Conservation (phyloP, 2,329 filamentous ascomycete species). For the Alternaria solani region DNA sequence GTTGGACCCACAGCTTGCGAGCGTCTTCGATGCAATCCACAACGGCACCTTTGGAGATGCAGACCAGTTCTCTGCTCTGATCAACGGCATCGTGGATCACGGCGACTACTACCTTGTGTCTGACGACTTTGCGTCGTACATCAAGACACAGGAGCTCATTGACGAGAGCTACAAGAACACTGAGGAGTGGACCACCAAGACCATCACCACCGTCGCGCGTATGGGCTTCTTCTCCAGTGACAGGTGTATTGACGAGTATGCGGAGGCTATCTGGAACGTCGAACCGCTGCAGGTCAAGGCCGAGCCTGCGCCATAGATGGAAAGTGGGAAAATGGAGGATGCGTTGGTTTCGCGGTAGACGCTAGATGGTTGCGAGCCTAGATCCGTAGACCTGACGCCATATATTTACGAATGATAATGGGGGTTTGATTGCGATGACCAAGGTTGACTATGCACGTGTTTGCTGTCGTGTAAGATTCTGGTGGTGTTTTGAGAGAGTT, state of each 20-base stretch:
- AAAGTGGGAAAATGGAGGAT: background rate
- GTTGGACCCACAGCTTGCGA: slow-evolving; percentile 77
- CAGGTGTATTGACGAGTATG: slow-evolving; percentile 96
- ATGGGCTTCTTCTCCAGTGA: slow-evolving; percentile 99
- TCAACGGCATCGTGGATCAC: slow-evolving; percentile 86
- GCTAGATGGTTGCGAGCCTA: slow-evolving; percentile 5
- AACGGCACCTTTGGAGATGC: slow-evolving; percentile 81
- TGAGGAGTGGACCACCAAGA: slow-evolving; percentile 91
- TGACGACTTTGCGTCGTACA: slow-evolving; percentile 95
- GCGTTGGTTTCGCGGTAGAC: slow-evolving; percentile 2
- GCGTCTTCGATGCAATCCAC: slow-evolving; percentile 86
- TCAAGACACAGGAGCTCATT: slow-evolving; percentile 88
- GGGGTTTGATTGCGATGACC: background rate
- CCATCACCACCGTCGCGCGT: slow-evolving; percentile 83
- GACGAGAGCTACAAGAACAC: slow-evolving; percentile 92
- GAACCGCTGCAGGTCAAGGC: slow-evolving; percentile 72
- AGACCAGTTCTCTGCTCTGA: slow-evolving; percentile 79
- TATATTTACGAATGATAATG: background rate
- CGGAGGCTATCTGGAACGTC: slow-evolving; percentile 95
- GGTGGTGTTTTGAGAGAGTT: background rate
- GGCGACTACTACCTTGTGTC: slow-evolving; percentile 98
- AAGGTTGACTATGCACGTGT: background rate
- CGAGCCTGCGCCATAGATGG: slow-evolving; percentile 28
- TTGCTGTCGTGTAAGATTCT: background rate
- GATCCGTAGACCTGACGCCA: slow-evolving; percentile 5